phyloP scores from a whole-genome alignment of 1,284 basidiomycete species.

The Ceraceosorus guamensis region DNA sequence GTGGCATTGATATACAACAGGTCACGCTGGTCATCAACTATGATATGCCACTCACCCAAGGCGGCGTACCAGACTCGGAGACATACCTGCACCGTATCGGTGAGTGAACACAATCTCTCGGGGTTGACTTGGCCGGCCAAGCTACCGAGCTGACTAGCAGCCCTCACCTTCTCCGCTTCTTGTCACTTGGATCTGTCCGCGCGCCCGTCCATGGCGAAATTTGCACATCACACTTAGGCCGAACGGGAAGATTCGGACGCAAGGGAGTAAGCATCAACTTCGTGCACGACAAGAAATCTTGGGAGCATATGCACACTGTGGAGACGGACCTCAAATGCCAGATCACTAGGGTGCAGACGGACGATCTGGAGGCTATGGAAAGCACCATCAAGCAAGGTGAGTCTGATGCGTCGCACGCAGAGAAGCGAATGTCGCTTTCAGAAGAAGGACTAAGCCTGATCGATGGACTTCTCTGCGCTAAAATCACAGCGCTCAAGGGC shows the following conservation, averaged over 20 bases:
- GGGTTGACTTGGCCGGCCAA: too few relatives aligned
- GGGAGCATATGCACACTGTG: constrained; percentile 43
- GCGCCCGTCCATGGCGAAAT: neutral
- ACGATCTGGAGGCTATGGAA: constrained; percentile 48
- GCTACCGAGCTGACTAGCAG: too few relatives aligned
- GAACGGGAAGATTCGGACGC: constrained; percentile 46
- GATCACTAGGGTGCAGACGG: constrained; percentile 40
- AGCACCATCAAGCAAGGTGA: too few relatives aligned
- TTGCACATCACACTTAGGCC: constrained; percentile 9
- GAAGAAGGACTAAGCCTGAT: too few relatives aligned
- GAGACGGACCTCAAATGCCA: constrained; percentile 41
- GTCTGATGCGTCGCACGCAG: too few relatives aligned
- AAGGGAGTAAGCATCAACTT: constrained; percentile 48
- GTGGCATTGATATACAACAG: constrained; percentile 96
- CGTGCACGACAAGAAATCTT: constrained; percentile 43
- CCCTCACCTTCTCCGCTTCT: too few relatives aligned
- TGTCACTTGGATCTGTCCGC: too few relatives aligned
- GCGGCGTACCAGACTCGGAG: constrained; percentile 73
- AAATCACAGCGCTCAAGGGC: too few relatives aligned
- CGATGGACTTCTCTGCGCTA: too few relatives aligned
- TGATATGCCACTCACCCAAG: constrained; percentile 67
- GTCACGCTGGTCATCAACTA: constrained; percentile 80
- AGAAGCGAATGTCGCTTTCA: too few relatives aligned
- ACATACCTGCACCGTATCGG: constrained; percentile 98
- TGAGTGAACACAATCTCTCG: too few relatives aligned